Evolutionary conservation across 805 yeast species (phyloP).

Genomic region (Wickerhamomyces sydowiorum): DNA sequence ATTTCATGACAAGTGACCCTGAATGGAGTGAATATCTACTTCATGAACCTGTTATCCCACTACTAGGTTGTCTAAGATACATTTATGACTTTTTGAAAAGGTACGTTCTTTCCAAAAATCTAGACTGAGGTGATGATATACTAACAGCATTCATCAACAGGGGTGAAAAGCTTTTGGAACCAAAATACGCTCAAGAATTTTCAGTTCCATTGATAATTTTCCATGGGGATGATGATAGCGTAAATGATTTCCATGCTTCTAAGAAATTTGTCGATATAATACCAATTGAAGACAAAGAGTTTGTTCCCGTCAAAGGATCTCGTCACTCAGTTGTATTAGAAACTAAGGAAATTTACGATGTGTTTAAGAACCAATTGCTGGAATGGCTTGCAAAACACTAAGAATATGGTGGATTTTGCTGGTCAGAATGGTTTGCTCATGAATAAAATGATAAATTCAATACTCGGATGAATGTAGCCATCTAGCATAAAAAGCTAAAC

Average conservation of each 20-base stretch:
- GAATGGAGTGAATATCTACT: slow-evolving; percentile 40
- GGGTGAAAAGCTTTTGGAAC: slow-evolving; percentile 46
- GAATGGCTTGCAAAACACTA: slow-evolving; percentile 30
- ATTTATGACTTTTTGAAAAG: slow-evolving; percentile 49
- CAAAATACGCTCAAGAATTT: slow-evolving; percentile 25
- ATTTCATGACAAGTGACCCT: slow-evolving; percentile 47
- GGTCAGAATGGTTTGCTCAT: no score
- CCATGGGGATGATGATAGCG: slow-evolving; percentile 65
- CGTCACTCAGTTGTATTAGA: slow-evolving; percentile 45
- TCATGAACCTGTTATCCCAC: slow-evolving; percentile 39
- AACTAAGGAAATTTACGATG: slow-evolving; percentile 32
- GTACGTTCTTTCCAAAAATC: no score
- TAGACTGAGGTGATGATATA: no score
- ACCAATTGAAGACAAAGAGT: slow-evolving; percentile 12
- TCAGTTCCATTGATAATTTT: slow-evolving; percentile 45
- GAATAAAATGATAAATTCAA: no score
- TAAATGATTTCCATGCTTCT: slow-evolving; percentile 38
- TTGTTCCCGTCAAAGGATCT: slow-evolving; percentile 24
- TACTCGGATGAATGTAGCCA: no score
- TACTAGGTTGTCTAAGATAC: slow-evolving; percentile 47
- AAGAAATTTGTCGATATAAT: slow-evolving; percentile 10
- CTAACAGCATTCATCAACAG: slow-evolving; percentile 24
- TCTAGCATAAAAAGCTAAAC: no score
- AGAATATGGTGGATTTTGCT: no score
- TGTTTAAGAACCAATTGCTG: slow-evolving; percentile 31